Percentiles rank a stretch among this genome's conserved stretches.
Evolutionary conservation across 2,329 filamentous ascomycete genomes (phyloP).

Genomic region (Alternaria alternata): DNA sequence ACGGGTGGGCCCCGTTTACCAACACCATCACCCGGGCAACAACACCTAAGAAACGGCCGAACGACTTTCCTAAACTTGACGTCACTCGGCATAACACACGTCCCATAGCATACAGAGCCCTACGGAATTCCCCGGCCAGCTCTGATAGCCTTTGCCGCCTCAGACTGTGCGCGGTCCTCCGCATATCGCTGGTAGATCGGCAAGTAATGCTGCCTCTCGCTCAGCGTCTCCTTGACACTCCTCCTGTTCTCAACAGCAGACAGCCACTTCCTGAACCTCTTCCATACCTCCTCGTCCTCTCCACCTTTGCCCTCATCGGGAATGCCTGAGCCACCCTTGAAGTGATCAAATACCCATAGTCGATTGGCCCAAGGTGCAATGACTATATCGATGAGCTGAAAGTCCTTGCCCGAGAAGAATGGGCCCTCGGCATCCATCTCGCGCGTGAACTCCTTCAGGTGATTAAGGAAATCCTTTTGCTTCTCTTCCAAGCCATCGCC

Average conservation of each 20-base stretch:
- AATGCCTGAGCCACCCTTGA: constrained; percentile 68
- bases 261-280: constrained; percentile 71
- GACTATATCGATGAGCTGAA: constrained; percentile 74
- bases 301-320: constrained; percentile 58
- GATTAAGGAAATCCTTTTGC: constrained; percentile 64
- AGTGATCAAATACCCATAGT: constrained; percentile 77
- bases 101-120: background rate
- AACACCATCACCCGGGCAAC: constrained; percentile 22
- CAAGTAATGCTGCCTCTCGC: constrained; percentile 71
- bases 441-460: constrained; percentile 66
- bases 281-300: constrained; percentile 67
- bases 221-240: constrained; percentile 73
- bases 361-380: constrained; percentile 65
- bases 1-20: constrained; percentile 16
- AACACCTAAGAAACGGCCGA: constrained; percentile 5
- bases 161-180: constrained; percentile 56
- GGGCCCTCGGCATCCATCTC: constrained; percentile 70
- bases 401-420: constrained; percentile 70
- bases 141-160: constrained; percentile 61
- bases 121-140: constrained; percentile 69
- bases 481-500: constrained; percentile 58
- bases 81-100: constrained; percentile 5
- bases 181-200: constrained; percentile 68
- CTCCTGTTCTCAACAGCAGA: constrained; percentile 65
- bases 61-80: constrained; percentile 5